Percentiles rank a stretch among this genome's conserved stretches.
Conservation (phyloP, 73 alveolate genomes). For the Paraurostyla sp. region DNA sequence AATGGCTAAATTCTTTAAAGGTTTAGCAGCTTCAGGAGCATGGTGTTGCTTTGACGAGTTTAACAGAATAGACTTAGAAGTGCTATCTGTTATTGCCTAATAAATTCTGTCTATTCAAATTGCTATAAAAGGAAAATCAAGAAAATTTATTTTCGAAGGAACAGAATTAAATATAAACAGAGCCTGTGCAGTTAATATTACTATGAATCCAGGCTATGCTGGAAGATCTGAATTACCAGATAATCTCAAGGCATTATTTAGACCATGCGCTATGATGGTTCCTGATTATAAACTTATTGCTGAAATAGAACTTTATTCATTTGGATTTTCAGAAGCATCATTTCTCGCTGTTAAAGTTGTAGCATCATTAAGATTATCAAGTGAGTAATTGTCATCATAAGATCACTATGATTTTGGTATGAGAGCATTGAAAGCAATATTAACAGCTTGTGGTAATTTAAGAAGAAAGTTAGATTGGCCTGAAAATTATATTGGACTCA, state of each 20-base stretch:
- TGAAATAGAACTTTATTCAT: constrained; percentile 92
- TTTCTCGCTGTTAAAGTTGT: constrained; percentile 98
- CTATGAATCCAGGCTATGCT: constrained; percentile 99
- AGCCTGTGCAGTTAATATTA: constrained; percentile 99
- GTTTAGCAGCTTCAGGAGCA: constrained; percentile 99
- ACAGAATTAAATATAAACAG: constrained; percentile 88
- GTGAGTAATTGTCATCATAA: constrained; percentile 99
- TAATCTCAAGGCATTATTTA: constrained; percentile 96
- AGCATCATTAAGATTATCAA: constrained; percentile 96
- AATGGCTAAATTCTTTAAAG: constrained; percentile 99
- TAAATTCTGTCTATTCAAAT: constrained; percentile 93
- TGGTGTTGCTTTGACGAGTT: constrained; percentile 99
- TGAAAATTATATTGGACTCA: constrained; percentile 94
- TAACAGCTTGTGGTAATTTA: constrained; percentile 98
- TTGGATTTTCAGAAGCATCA: constrained; percentile 98
- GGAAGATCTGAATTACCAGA: constrained; percentile 99
- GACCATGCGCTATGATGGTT: constrained; percentile 99
- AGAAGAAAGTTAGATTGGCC: constrained; percentile 95
- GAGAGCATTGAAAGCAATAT: constrained; percentile 99
- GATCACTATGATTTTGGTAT: constrained; percentile 99
- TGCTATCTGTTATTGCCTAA: constrained; percentile 99
- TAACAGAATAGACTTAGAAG: constrained; percentile 99
- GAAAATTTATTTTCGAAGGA: constrained; percentile 97
- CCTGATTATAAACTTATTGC: constrained; percentile 99
- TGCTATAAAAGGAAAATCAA: constrained; percentile 89